A percentile compares a stretch with the other conserved stretches of the same genome.
Evolutionary conservation across 352 stramenopile genomes (phyloP).

Genomic region (Phytophthora pluvialis): DNA sequence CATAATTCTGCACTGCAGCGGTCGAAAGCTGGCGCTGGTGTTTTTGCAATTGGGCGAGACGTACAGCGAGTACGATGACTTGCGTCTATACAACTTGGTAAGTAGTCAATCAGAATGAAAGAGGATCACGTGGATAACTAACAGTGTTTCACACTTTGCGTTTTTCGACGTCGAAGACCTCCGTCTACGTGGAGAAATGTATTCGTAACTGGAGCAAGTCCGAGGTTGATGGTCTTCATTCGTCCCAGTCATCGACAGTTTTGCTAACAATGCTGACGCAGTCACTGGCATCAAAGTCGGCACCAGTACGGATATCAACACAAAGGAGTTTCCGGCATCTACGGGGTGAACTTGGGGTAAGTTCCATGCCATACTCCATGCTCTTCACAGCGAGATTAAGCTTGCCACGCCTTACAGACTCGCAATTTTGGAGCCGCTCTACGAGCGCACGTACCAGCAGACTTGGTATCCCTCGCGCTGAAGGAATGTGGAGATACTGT

Average conservation of each 20-base stretch:
- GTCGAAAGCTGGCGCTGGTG: constrained; percentile 42
- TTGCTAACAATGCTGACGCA: constrained; percentile 36
- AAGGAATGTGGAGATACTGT: constrained; percentile 7
- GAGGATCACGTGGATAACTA: too few relatives aligned
- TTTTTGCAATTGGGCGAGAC: constrained; percentile 43
- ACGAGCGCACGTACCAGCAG: constrained; percentile 5
- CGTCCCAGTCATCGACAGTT: constrained; percentile 19
- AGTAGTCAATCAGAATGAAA: constrained; percentile 2
- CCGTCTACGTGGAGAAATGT: constrained; percentile 70
- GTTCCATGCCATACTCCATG: not conserved
- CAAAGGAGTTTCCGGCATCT: constrained; percentile 53
- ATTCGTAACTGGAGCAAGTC: constrained; percentile 43
- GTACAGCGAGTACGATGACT: constrained; percentile 41
- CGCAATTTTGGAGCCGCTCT: constrained; percentile 13
- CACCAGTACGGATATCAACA: constrained; percentile 48
- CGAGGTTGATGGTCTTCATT: constrained; percentile 37
- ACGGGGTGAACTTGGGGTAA: constrained; percentile 47
- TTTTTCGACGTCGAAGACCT: constrained; percentile 40
- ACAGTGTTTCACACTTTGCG: too few relatives aligned
- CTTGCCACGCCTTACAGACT: constrained; percentile 3
- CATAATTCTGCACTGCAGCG: constrained; percentile 59
- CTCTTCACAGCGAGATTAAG: not conserved
- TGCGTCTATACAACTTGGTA: constrained; percentile 63
- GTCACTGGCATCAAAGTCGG: constrained; percentile 51
- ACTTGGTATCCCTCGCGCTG: constrained; percentile 2